Conservation (phyloP, 1,284 basidiomycete species). For the Lentinus polychrous region DNA sequence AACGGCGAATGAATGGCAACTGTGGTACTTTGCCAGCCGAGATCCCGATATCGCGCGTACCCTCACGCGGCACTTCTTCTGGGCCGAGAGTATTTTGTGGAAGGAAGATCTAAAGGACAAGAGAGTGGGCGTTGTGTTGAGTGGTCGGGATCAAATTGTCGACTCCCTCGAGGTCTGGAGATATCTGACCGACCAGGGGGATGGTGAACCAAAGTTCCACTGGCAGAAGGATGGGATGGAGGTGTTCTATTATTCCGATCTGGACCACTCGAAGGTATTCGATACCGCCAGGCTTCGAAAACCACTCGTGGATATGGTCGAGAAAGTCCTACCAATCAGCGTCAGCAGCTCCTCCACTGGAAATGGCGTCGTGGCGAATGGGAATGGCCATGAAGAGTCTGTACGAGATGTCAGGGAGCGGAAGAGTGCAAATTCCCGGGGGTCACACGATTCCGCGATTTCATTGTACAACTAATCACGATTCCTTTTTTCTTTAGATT, state of each 20-base stretch:
- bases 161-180: conserved; percentile 39
- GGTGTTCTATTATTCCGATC: conserved; percentile 41
- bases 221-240: conserved; percentile 37
- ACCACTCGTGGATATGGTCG: conserved; percentile 34
- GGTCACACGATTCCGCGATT: no score
- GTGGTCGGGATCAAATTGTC: conserved; percentile 53
- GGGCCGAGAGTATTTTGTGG: conserved; percentile 56
- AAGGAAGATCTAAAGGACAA: conserved; percentile 41
- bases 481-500: no score
- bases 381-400: no score
- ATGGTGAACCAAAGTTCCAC: conserved; percentile 20
- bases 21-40: conserved; percentile 61
- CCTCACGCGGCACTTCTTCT: conserved; percentile 56
- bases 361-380: no score
- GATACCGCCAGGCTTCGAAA: conserved; percentile 31
- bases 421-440: no score
- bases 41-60: conserved; percentile 57
- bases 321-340: conserved; percentile 23
- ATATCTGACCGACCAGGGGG: conserved; percentile 40
- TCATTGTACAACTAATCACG: no score
- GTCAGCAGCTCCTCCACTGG: no score
- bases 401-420: no score
- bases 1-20: conserved; percentile 53
- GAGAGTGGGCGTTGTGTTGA: conserved; percentile 35
- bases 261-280: conserved; percentile 56